Base-by-base conservation (phyloP, 2,329 filamentous ascomycete species). In the Trichoderma koningii region DNA sequence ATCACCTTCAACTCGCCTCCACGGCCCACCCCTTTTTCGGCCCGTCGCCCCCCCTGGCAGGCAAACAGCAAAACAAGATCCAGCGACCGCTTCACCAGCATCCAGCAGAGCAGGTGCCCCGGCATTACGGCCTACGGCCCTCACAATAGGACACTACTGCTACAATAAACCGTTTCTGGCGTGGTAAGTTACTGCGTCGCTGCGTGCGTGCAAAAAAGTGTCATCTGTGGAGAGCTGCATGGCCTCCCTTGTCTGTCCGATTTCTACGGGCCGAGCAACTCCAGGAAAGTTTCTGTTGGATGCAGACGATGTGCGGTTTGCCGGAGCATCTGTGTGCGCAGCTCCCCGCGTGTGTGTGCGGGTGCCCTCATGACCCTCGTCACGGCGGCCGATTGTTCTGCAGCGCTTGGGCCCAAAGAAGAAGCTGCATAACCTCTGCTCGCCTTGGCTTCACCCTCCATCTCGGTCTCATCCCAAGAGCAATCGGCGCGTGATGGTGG, bases 141-240 rank as follows among this genome's bases (percentile, higher is more conserved):
- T 44, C 12, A 30, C 57, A 15, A 42, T 23, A 61, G 34, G 10
- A 10, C 34, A 38, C 34, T 41, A 42, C 47, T 28, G 42, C 34
- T 19, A 48, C 23, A 52, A 44, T 10, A 19, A 23, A 52, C 23
- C 41, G 41, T 59, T 59, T 56, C 53, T 65, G 63, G 55, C 55
- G 28, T 47, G 68, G 68, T 68, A 65, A 67, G 65, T 69, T 51
- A 66, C 44, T 68, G 56, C 62, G 48, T 63, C 61, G 42, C 61
- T 65, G 59, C 52, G 48, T n/a, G 55, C 45, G 10, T 38, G 34
- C 34, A 30, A 38, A 48, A 48, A 52, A 60, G 52, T 45, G 55
- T 59, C 63, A 38, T 60, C 47, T 53, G 41, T 59, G 48, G 55
- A 55, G 45, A 52, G 45, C 34, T 52, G 57, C 47, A 52, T 45